Conservation (phyloP, 768 basidiomycete genomes). For the Leucosporidium scottii region DNA sequence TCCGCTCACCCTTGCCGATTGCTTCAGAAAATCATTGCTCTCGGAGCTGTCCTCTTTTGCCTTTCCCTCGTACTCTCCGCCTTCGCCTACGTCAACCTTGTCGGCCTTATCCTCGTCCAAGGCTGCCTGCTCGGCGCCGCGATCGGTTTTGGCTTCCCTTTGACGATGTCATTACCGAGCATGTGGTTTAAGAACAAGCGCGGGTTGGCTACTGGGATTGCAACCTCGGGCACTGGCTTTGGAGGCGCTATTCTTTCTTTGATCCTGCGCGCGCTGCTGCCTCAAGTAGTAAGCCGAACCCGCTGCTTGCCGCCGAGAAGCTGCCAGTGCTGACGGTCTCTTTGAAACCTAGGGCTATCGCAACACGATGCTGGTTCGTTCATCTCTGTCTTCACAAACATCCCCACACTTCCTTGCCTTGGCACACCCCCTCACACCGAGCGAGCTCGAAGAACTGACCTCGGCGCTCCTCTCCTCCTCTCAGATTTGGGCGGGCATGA, state of each 20-base stretch:
- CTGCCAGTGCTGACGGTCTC: too few relatives aligned
- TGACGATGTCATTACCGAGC: not conserved
- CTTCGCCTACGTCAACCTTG: not conserved
- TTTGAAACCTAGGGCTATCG: too few relatives aligned
- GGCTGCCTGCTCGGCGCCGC: not conserved
- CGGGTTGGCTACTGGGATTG: not conserved
- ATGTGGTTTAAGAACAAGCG: not conserved
- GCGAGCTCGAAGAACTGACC: too few relatives aligned
- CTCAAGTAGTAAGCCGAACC: not conserved
- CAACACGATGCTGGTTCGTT: too few relatives aligned
- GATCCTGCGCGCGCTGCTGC: not conserved
- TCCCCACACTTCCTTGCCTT: too few relatives aligned
- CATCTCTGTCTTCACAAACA: too few relatives aligned
- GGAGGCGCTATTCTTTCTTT: not conserved
- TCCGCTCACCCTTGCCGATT: slow-evolving; percentile 4
- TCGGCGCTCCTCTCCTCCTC: too few relatives aligned
- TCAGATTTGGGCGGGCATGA: not conserved
- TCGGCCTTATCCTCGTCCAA: not conserved
- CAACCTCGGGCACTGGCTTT: not conserved
- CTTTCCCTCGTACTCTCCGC: not conserved
- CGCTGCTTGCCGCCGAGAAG: too few relatives aligned
- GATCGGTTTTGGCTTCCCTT: not conserved
- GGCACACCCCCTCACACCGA: too few relatives aligned
- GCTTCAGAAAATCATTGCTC: slow-evolving; percentile 29
- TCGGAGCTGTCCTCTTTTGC: not conserved